Evolutionary conservation across 768 basidiomycete genomes (phyloP).

Genomic region (Kwoniella mangroviensis): DNA sequence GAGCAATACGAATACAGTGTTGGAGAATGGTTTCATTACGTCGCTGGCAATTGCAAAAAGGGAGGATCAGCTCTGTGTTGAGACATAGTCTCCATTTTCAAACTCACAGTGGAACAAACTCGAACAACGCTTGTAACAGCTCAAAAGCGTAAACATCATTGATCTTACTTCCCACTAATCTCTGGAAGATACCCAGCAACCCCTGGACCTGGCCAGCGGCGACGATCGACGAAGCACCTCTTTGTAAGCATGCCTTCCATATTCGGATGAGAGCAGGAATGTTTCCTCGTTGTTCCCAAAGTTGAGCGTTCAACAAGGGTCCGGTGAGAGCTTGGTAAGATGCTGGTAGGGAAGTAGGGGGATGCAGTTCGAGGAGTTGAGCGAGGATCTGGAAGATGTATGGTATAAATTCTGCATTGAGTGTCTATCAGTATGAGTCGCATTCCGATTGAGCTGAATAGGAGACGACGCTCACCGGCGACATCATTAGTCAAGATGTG

Average conservation of each 20-base stretch:
- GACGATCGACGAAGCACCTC: conserved; percentile 72
- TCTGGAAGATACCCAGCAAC: conserved; percentile 88
- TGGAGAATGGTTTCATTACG: conserved; percentile 73
- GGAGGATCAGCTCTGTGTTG: background rate
- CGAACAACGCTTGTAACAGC: conserved; percentile 76
- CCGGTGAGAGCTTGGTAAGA: conserved; percentile 80
- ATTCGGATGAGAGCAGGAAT: conserved; percentile 90
- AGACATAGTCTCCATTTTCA: no score
- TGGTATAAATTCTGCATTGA: conserved; percentile 81
- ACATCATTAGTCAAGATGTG: conserved; percentile 89
- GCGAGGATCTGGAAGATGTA: conserved; percentile 96
- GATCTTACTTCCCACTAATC: conserved; percentile 78
- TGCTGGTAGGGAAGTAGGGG: conserved; percentile 65
- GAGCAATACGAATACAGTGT: conserved; percentile 71
- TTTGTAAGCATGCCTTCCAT: conserved; percentile 77
- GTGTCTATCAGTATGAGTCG: background rate
- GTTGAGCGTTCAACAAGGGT: conserved; percentile 78
- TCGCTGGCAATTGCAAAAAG: conserved; percentile 59
- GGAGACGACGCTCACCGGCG: conserved; percentile 67
- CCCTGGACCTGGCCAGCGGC: conserved; percentile 72
- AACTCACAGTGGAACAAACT: conserved; percentile 74
- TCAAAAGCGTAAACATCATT: conserved; percentile 94
- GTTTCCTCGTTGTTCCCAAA: conserved; percentile 93
- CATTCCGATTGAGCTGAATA: background rate
- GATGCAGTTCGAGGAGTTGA: conserved; percentile 88